Base-by-base conservation (phyloP, 176 grass and related monocot genomes). In the Raddia distichophylla region DNA sequence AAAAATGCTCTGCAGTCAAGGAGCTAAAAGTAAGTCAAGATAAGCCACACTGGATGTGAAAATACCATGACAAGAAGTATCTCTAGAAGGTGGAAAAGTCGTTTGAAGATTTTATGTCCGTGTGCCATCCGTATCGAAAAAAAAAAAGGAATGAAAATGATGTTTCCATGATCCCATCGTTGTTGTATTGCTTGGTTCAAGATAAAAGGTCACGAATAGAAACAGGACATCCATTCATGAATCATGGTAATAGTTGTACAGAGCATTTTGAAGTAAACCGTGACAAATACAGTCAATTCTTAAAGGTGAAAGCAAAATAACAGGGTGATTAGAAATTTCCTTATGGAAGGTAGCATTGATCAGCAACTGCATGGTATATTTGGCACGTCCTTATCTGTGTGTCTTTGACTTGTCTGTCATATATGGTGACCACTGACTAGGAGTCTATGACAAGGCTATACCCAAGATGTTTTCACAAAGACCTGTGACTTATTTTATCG, bases 321-420 rank as follows among this genome's bases (percentile, higher is more conserved):
- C 18, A 37, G 35, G 44, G 44, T 22, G 15, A 13, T 43, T 14
- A 73, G 47, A 48, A 78, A 40, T 65, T 83, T 88, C 73, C 74
- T 79, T 79, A 55, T 66, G 67, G 42, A 2, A 83, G 18, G 72
- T 22, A 42, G 49, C 37, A 58, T 49, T 10, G 50, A 59, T 17
- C 74, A 47, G 54, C 43, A 46, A 75, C 67, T 61, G 60, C 19
- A 81, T 57, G 53, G 27, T 64, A 75, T 76, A 64, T 49, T 85
- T 64, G 37, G 71, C 55, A 35, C 32, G 54, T n/a, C 69, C 8
- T 67, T 51, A 78, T 78, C 56, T 44, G 16, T 8, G 54, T 86
- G 68, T 66, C 67, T 37, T 35, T 52, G 16, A 59, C 53, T 57
- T 59, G 49, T 46, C 61, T 34, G 17, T 47, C 69, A 66, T 64